These are phyloP conservation scores for Saitozyma podzolica DNA, from an alignment of 768 basidiomycete genomes.

Conservation along the genomic window DNA sequence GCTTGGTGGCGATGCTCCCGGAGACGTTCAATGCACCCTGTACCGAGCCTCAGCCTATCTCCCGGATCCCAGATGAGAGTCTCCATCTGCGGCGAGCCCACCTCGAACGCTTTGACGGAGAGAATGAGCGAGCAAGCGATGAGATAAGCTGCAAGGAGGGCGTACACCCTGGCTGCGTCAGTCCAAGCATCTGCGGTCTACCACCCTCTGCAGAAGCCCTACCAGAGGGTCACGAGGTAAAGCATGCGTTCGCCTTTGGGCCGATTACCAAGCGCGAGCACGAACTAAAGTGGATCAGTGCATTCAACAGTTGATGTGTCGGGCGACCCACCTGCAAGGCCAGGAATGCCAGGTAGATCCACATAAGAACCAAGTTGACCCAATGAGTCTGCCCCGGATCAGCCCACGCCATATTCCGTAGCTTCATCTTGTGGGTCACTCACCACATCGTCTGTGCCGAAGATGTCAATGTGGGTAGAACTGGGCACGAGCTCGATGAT, in stretches of 20 bases:
- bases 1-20: constrained; percentile 59
- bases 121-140: constrained; percentile 83
- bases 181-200: neutral
- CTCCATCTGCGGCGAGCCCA: constrained; percentile 51
- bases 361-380: constrained; percentile 78
- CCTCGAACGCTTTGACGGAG: constrained; percentile 75
- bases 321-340: constrained; percentile 64
- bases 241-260: constrained; percentile 80
- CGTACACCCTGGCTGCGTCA: constrained; percentile 70
- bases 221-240: constrained; percentile 37
- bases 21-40: constrained; percentile 43
- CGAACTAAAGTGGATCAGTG: constrained; percentile 54
- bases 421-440: constrained; percentile 37
- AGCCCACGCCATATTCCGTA: neutral
- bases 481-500: constrained; percentile 77
- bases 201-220: neutral
- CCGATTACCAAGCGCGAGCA: constrained; percentile 73
- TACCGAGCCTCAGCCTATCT: neutral
- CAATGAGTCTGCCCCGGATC: constrained; percentile 69
- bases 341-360: constrained; percentile 82
- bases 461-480: constrained; percentile 58
- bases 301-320: neutral
- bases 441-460: constrained; percentile 71
- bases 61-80: constrained; percentile 16
- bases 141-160: constrained; percentile 77